Percentiles rank a stretch among this genome's conserved stretches.
These are phyloP conservation scores for Pichia insulana DNA, from an alignment of 805 yeast genomes.

Conservation along the genomic window DNA sequence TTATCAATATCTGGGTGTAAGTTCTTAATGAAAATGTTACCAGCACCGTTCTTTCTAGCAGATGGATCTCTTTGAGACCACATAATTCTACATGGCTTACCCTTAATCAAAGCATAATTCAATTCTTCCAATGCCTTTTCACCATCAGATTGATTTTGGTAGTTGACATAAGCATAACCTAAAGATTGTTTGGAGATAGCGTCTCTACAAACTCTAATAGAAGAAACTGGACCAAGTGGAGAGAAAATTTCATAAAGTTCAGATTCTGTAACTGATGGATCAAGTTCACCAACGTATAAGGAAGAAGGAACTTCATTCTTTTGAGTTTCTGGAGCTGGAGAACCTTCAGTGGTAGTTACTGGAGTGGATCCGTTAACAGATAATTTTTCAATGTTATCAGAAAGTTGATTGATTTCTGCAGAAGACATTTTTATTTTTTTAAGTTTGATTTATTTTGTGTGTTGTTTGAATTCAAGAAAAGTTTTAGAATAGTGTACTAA, in stretches of 20 bases:
- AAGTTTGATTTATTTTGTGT: conserved; percentile 13
- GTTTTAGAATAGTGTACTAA: conserved; percentile 3
- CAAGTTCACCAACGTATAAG: conserved; percentile 95
- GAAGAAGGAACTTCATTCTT: conserved; percentile 66
- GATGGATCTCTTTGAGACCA: conserved; percentile 99
- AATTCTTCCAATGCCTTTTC: conserved; percentile 90
- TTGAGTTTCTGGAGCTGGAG: conserved; percentile 28
- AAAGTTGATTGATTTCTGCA: conserved; percentile 27
- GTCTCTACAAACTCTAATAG: conserved; percentile 98
- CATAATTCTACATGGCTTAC: conserved; percentile 97
- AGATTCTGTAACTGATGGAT: conserved; percentile 88
- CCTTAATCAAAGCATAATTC: conserved; percentile 89
- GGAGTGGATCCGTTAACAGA: conserved; percentile 26
- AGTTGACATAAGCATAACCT: conserved; percentile 98
- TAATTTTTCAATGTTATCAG: conserved; percentile 29
- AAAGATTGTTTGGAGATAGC: conserved; percentile 93
- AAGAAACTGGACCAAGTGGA: conserved; percentile 88
- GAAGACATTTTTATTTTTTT: conserved; percentile 24
- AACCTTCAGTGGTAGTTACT: conserved; percentile 27
- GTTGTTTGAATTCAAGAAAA: conserved; percentile 8
- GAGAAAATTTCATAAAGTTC: conserved; percentile 89
- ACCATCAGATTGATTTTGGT: conserved; percentile 81
- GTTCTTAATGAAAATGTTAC: conserved; percentile 96
- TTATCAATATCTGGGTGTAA: conserved; percentile 97
- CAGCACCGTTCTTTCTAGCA: conserved; percentile 87